Conservation (phyloP, 257 asterid genomes). For the Cynanchum wilfordii region DNA sequence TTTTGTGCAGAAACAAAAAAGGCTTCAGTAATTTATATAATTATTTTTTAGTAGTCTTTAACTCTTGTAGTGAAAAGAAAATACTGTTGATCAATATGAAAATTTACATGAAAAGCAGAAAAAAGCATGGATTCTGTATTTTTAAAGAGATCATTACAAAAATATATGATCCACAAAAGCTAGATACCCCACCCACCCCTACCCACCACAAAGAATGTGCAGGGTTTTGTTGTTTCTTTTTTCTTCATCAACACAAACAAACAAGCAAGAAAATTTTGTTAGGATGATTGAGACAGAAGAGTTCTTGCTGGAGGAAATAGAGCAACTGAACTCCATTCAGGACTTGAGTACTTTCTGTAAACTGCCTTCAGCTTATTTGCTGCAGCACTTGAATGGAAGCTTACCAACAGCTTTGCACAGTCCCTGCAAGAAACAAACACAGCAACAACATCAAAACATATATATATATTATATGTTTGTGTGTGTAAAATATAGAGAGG, state of each 20-base stretch:
- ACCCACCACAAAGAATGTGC: not conserved
- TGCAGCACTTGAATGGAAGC: constrained; percentile 42
- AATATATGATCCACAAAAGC: not conserved
- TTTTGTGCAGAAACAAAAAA: too few relatives aligned
- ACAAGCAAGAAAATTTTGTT: not conserved
- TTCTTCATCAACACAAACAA: not conserved
- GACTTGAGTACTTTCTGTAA: constrained; percentile 46
- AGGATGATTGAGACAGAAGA: constrained; percentile 23
- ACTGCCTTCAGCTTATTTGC: constrained; percentile 64
- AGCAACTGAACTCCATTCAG: constrained; percentile 64
- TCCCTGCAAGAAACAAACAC: constrained; percentile 33
- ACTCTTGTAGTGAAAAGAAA: too few relatives aligned
- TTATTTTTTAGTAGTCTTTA: too few relatives aligned
- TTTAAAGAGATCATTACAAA: too few relatives aligned
- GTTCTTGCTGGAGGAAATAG: constrained; percentile 55
- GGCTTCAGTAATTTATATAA: too few relatives aligned
- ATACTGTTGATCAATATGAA: too few relatives aligned
- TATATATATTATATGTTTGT: too few relatives aligned
- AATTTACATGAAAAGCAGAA: too few relatives aligned
- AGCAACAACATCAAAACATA: not conserved
- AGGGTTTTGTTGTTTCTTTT: too few relatives aligned
- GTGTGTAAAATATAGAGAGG: too few relatives aligned
- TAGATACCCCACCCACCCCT: not conserved
- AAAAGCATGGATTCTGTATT: too few relatives aligned
- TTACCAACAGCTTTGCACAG: constrained; percentile 53